Evolutionary conservation across 345 rosid species (phyloP).

Genomic region (Euphorbia lathyris): DNA sequence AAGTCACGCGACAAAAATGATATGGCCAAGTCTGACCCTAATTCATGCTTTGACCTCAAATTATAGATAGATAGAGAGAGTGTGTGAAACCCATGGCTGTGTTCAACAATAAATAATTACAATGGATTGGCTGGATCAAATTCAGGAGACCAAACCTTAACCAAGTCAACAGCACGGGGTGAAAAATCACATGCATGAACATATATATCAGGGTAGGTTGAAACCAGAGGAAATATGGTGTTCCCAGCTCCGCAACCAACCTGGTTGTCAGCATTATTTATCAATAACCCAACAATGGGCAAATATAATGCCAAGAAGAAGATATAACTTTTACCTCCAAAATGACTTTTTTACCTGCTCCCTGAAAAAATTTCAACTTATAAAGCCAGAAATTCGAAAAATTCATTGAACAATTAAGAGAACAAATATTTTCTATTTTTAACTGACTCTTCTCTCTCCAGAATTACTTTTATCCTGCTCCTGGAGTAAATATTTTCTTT

Average conservation of each 20-base stretch:
- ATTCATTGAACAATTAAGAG: constrained; percentile 5
- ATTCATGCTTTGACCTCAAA: background rate
- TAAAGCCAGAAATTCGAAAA: background rate
- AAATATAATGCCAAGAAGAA: constrained; percentile 6
- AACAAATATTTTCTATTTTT: background rate
- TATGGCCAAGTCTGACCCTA: background rate
- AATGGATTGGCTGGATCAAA: background rate
- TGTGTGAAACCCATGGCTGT: background rate
- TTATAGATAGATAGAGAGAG: background rate
- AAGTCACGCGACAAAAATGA: background rate
- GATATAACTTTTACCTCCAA: constrained; percentile 52
- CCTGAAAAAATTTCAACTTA: constrained; percentile 37
- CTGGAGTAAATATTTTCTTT: background rate
- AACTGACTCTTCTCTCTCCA: background rate
- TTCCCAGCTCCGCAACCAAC: constrained; percentile 97
- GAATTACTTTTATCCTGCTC: too few species aligned
- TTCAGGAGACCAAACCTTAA: constrained; percentile 52
- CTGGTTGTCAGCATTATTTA: constrained; percentile 34
- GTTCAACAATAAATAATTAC: background rate
- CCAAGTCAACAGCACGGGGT: constrained; percentile 76
- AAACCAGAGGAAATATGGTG: constrained; percentile 72
- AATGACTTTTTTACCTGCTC: constrained; percentile 42
- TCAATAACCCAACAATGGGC: background rate
- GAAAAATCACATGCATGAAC: constrained; percentile 93
- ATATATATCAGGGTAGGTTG: constrained; percentile 70